A percentile compares a stretch with the other conserved stretches of the same genome.
Conservation (phyloP, 768 basidiomycete genomes). For the Mycena polygramma region DNA sequence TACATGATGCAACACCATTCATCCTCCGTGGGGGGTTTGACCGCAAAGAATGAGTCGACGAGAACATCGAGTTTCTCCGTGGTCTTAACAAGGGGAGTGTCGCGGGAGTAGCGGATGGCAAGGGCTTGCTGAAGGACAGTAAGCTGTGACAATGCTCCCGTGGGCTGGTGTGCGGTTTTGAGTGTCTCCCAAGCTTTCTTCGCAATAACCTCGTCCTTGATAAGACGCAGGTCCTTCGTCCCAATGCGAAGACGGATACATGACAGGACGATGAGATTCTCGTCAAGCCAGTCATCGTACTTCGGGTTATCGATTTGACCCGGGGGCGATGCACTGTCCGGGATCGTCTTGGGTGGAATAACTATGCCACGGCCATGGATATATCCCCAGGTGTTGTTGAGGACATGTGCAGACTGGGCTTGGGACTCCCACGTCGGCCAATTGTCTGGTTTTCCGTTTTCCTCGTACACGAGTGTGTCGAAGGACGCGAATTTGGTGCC, state of each 20-base stretch:
- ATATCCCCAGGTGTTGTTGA: slow-evolving; percentile 1
- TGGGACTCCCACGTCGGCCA: slow-evolving; percentile 10
- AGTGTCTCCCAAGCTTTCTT: slow-evolving; percentile 1
- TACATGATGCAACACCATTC: slow-evolving; percentile 11
- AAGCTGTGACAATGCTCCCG: slow-evolving; percentile 16
- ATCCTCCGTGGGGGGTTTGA: slow-evolving; percentile 15
- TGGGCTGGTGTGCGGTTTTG: slow-evolving; percentile 3
- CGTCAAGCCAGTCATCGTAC: slow-evolving; percentile 12
- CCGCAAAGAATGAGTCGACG: slow-evolving; percentile 14
- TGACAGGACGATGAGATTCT: slow-evolving; percentile 13
- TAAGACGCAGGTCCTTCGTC: slow-evolving; percentile 5
- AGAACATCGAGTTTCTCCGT: slow-evolving; percentile 4
- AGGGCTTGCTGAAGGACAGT: slow-evolving; percentile 23
- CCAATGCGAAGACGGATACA: slow-evolving; percentile 9
- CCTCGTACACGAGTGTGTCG: slow-evolving; percentile 2
- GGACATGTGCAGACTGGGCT: slow-evolving; percentile 11
- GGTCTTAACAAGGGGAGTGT: neutral
- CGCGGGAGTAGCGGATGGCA: neutral
- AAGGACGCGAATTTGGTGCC: slow-evolving; percentile 10
- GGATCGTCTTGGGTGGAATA: neutral
- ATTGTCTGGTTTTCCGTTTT: neutral
- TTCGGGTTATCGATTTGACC: neutral
- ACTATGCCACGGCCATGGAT: slow-evolving; percentile 5
- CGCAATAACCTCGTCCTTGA: slow-evolving; percentile 5
- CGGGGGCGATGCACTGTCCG: slow-evolving; percentile 4